Evolutionary conservation across 805 yeast species (phyloP).

Genomic region (Ogataea corticis): DNA sequence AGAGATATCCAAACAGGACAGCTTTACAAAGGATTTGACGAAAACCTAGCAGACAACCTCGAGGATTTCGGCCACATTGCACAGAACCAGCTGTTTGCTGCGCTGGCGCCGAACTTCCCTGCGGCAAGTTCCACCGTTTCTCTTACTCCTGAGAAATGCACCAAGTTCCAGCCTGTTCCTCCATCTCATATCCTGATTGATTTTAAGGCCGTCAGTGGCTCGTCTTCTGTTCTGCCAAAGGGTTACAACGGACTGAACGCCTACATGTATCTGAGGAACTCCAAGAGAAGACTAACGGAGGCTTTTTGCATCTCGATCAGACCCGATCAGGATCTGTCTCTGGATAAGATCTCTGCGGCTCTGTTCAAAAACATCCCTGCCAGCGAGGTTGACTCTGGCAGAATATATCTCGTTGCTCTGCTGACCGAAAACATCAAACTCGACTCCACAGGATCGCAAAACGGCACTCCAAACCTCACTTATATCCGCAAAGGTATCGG

Average conservation of each 20-base stretch:
- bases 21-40: conserved; percentile 38
- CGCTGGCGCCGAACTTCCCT: conserved; percentile 74
- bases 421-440: conserved; percentile 68
- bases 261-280: conserved; percentile 67
- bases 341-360: conserved; percentile 76
- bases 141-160: conserved; percentile 47
- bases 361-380: conserved; percentile 75
- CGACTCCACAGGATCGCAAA: conserved; percentile 21
- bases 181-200: conserved; percentile 75
- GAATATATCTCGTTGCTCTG: conserved; percentile 74
- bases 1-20: conserved; percentile 64
- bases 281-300: conserved; percentile 68
- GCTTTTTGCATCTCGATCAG: conserved; percentile 71
- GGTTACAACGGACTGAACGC: conserved; percentile 74
- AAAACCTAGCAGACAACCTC: conserved; percentile 13
- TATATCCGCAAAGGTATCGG: conserved; percentile 76
- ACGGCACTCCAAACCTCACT: conserved; percentile 26
- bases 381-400: conserved; percentile 55
- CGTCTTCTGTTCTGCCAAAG: conserved; percentile 59
- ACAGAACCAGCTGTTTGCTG: conserved; percentile 65
- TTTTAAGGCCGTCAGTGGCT: conserved; percentile 65
- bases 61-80: conserved; percentile 60
- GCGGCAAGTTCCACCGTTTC: conserved; percentile 34
- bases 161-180: conserved; percentile 48
- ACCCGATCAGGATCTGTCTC: conserved; percentile 54